A percentile compares a stretch with the other conserved stretches of the same genome.
phyloP scores from a whole-genome alignment of 176 grass and related monocot genomes.

The Rhynchospora breviuscula region DNA sequence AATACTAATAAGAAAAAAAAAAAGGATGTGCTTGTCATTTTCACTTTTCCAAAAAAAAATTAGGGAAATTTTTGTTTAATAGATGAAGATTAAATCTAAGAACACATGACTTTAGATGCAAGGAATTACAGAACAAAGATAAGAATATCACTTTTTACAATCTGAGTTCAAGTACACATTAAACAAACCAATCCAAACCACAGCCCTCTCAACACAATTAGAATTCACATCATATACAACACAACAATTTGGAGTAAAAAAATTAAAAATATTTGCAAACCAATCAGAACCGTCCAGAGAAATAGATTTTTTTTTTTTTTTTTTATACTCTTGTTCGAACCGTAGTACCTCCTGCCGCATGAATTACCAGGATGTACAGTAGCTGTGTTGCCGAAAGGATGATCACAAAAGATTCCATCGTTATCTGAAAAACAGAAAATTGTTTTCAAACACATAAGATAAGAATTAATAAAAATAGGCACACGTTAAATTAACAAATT shows the following conservation, averaged over 20 bases:
- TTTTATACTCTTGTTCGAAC: constrained; percentile 7
- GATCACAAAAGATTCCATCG: constrained; percentile 89
- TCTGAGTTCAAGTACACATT: background rate
- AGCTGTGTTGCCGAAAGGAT: constrained; percentile 77
- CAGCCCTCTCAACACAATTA: background rate
- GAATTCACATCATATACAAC: constrained; percentile 12
- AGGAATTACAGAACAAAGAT: background rate
- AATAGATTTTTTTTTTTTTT: constrained; percentile 10
- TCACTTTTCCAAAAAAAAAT: background rate
- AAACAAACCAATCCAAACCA: constrained; percentile 14
- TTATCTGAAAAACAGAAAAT: constrained; percentile 40
- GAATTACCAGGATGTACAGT: constrained; percentile 71
- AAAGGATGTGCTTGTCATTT: background rate
- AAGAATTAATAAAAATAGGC: background rate
- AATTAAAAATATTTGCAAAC: background rate
- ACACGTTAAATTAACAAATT: background rate
- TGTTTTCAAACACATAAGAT: background rate
- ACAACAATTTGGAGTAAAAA: constrained; percentile 7
- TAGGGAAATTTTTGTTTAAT: background rate
- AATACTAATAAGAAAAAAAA: background rate
- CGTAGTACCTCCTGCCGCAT: constrained; percentile 14
- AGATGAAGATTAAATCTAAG: background rate
- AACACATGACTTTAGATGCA: background rate
- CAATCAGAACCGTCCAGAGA: background rate
- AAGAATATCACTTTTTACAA: constrained; percentile 18